Conservation (phyloP, 495 filamentous ascomycete species). For the Hyaloscypha variabilis region DNA sequence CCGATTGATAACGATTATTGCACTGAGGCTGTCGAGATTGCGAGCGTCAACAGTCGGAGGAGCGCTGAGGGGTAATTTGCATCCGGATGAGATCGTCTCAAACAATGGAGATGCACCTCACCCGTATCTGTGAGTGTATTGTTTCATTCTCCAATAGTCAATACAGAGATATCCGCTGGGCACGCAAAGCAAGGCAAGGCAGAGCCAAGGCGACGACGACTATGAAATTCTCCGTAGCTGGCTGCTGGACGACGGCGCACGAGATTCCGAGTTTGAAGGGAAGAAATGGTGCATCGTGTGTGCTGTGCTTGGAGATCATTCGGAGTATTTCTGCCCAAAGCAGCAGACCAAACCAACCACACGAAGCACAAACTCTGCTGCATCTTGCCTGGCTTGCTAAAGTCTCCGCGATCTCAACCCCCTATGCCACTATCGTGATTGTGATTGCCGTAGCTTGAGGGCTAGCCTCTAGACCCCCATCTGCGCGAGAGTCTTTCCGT, state of each 20-base stretch:
- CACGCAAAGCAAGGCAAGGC: neutral
- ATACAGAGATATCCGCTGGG: too few relatives aligned
- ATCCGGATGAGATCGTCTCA: neutral
- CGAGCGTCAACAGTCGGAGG: neutral
- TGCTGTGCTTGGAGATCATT: neutral
- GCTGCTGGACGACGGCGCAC: neutral
- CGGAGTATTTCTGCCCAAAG: neutral
- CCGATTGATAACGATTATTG: neutral
- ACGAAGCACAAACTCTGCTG: neutral
- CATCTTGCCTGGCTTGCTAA: neutral
- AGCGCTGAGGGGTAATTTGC: neutral
- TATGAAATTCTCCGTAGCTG: neutral
- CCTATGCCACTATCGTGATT: neutral
- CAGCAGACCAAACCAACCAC: neutral
- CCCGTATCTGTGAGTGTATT: neutral
- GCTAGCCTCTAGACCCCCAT: neutral
- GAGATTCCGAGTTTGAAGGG: neutral
- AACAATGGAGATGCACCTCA: neutral
- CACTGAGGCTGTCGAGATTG: neutral
- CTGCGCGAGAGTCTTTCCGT: neutral
- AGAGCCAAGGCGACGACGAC: neutral
- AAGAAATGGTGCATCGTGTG: neutral
- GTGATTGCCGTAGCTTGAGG: neutral
- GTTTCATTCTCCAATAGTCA: constrained; percentile 1
- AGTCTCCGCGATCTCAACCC: neutral